Base-by-base conservation (phyloP, 2,329 filamentous ascomycete genomes). In the Monosporascus cannonballus region DNA sequence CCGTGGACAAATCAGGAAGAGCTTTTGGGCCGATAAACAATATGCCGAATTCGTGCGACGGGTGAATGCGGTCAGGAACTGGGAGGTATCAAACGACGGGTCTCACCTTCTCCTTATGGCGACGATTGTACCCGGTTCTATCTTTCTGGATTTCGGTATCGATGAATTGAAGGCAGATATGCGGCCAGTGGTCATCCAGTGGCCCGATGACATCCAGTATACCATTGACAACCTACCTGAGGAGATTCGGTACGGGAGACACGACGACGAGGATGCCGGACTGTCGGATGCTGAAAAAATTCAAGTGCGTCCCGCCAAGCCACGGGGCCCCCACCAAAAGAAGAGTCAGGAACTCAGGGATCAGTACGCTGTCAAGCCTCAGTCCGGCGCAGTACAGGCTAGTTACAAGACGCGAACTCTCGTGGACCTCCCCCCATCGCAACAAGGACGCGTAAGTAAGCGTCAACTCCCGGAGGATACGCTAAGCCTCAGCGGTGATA, bases 41-140 rank as follows among this genome's bases (percentile, higher is more conserved):
- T 66, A 65, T 47, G 61, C 61, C 24, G 56, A 60, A 22, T 66
- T 67, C 25, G 25, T 64, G 27, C 58, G 58, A 39, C 52, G 63
- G 24, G 54, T 67, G 18, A 67, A 71, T 30, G 69, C 69, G 8
- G 77, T 75, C 48, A 65, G 71, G 34, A 67, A 67, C 18, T 76
- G 78, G 71, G 80, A 83, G 58, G 63, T 73, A 49, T 73, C 73
- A 3, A 54, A 57, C 7, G 55, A 65, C 30, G 73, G 71, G 2
- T 61, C 56, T 18, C 65, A 64, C 14, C 48, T 71, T 14, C 62
- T 75, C 49, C 58, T 62, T 22, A 59, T 62, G 11, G 66, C 61
- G n/a, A 66, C 61, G 7, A 61, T 72, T 11, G 66, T 61, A 14
- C 71, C 73, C 0, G 63, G 69, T 2, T 68, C 71, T 48, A 62